Conservation (phyloP, 2,329 filamentous ascomycete species). For the Lachnellula occidentalis region DNA sequence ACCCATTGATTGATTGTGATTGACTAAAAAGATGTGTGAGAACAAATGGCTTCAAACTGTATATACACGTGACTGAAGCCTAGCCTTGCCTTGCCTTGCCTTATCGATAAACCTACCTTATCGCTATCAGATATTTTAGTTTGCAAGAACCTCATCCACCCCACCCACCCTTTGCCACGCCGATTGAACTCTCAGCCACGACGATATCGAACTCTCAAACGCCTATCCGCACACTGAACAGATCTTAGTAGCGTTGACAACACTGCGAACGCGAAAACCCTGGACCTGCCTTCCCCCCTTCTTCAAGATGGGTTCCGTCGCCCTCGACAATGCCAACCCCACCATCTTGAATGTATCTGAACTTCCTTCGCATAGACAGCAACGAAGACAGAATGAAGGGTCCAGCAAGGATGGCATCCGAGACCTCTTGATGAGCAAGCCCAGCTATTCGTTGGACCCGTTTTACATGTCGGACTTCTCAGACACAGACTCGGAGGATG, state of each 20-base stretch:
- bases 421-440: conserved; percentile 25
- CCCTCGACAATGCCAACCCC: conserved; percentile 76
- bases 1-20: too few species aligned
- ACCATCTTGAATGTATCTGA: conserved; percentile 85
- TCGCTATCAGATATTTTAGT: too few species aligned
- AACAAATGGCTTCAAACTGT: not conserved
- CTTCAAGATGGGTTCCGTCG: conserved; percentile 8
- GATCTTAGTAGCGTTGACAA: not conserved
- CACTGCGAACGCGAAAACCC: not conserved
- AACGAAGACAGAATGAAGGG: conserved; percentile 43
- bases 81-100: not conserved
- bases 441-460: conserved; percentile 30
- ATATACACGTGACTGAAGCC: not conserved
- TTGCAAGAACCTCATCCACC: too few species aligned
- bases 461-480: conserved; percentile 31
- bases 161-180: too few species aligned
- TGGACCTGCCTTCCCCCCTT: not conserved
- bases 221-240: not conserved
- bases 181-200: not conserved
- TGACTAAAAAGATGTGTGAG: not conserved
- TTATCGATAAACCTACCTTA: not conserved
- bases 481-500: conserved; percentile 43
- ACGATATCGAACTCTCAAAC: not conserved
- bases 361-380: conserved; percentile 70
- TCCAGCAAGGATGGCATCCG: conserved; percentile 25